Conservation (phyloP, 805 yeast genomes). For the Nakazawaea peltata region DNA sequence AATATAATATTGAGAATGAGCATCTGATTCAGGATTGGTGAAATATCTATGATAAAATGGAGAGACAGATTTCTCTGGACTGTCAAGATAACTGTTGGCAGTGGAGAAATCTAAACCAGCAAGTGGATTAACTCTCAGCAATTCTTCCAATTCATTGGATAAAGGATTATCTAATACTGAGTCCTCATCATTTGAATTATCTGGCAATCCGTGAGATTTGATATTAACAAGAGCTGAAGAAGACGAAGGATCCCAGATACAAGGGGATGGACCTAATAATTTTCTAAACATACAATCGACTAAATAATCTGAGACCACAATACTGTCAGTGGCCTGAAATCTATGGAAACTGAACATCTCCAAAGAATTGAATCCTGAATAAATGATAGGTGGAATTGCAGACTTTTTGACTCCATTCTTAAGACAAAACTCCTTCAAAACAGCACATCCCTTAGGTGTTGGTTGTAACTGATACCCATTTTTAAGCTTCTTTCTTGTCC, state of each 20-base stretch:
- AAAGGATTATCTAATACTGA: background rate
- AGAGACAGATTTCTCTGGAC: constrained; percentile 20
- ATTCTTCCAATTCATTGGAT: background rate
- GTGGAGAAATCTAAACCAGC: background rate
- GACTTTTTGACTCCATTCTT: constrained; percentile 40
- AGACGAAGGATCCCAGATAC: constrained; percentile 51
- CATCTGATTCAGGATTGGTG: constrained; percentile 83
- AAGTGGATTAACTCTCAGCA: background rate
- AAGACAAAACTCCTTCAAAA: constrained; percentile 53
- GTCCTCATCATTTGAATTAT: constrained; percentile 2
- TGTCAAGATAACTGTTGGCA: background rate
- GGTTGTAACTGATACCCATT: constrained; percentile 55
- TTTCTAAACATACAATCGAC: constrained; percentile 54
- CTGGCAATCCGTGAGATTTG: constrained; percentile 1
- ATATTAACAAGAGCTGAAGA: constrained; percentile 18
- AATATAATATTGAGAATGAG: constrained; percentile 73
- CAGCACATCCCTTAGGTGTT: constrained; percentile 82
- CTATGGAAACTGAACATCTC: constrained; percentile 62
- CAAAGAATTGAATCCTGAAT: constrained; percentile 63
- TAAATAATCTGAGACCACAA: constrained; percentile 55
- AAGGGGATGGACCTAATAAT: constrained; percentile 60
- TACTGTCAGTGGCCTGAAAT: constrained; percentile 44
- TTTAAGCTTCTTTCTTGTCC: constrained; percentile 48
- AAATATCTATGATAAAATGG: constrained; percentile 74
- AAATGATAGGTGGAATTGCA: constrained; percentile 36